Evolutionary conservation across 139 green algal species (phyloP).

Genomic region (Trebouxia sp.): DNA sequence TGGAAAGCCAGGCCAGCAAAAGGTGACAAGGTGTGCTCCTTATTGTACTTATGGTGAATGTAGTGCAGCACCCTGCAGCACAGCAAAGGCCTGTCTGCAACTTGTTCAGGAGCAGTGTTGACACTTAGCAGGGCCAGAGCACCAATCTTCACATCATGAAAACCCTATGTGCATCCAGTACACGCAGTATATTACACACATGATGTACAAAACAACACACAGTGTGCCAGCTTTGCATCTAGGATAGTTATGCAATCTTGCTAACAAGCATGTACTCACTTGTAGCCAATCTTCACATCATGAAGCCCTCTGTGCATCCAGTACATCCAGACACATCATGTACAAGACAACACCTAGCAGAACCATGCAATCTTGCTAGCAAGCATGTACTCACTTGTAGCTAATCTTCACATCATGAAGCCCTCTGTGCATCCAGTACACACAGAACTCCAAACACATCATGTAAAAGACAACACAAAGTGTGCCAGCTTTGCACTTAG

Average conservation of each 20-base stretch:
- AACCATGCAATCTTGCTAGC: too few species aligned
- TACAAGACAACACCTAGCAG: too few species aligned
- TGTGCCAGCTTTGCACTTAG: too few species aligned
- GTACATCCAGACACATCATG: too few species aligned
- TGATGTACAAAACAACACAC: too few species aligned
- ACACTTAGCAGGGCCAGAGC: too few species aligned
- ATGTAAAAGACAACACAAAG: background rate
- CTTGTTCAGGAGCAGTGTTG: too few species aligned
- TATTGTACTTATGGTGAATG: slow-evolving; percentile 98
- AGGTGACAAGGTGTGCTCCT: slow-evolving; percentile 93
- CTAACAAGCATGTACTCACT: too few species aligned
- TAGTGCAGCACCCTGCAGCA: slow-evolving; percentile 35
- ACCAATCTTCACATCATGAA: background rate
- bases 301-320: slow-evolving; percentile 94
- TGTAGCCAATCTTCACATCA: slow-evolving; percentile 73
- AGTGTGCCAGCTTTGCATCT: too few species aligned
- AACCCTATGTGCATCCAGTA: too few species aligned
- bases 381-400: slow-evolving; percentile 51
- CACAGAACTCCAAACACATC: slow-evolving; percentile 74
- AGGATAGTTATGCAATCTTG: too few species aligned
- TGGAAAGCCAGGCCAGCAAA: slow-evolving; percentile 97
- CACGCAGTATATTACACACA: too few species aligned
- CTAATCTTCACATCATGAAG: slow-evolving; percentile 78
- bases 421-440: slow-evolving; percentile 94
- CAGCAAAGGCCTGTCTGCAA: background rate